These are phyloP conservation scores for Pleoardoris graminearum DNA, from an alignment of 2,329 filamentous ascomycete genomes.

Conservation along the genomic window DNA sequence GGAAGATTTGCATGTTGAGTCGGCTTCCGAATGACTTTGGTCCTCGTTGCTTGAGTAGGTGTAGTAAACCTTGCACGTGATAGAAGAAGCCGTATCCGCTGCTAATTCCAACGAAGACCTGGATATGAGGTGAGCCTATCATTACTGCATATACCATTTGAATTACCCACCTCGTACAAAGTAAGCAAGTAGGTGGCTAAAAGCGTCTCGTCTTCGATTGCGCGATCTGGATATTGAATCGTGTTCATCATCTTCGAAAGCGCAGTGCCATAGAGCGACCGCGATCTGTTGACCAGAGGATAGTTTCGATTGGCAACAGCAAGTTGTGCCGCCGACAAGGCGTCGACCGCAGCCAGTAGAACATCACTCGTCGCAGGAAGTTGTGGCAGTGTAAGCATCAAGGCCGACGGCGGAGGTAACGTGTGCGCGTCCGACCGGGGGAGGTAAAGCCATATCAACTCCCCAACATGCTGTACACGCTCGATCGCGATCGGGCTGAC, in stretches of 20 bases:
- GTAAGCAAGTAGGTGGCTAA: slow-evolving; percentile 42
- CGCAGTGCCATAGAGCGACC: slow-evolving; percentile 41
- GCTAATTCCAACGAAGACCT: slow-evolving; percentile 43
- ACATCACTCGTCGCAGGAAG: slow-evolving; percentile 38
- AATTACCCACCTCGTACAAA: slow-evolving; percentile 34
- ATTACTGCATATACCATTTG: too few relatives aligned
- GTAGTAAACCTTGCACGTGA: slow-evolving; percentile 42
- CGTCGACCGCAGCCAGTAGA: slow-evolving; percentile 38
- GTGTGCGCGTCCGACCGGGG: slow-evolving; percentile 33
- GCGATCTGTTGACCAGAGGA: slow-evolving; percentile 37
- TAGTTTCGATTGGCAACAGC: slow-evolving; percentile 37
- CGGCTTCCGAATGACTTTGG: slow-evolving; percentile 35
- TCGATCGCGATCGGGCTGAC: slow-evolving; percentile 42
- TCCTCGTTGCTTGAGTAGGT: slow-evolving; percentile 36
- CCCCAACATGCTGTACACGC: slow-evolving; percentile 39
- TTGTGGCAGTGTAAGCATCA: slow-evolving; percentile 39
- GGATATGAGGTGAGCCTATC: neutral
- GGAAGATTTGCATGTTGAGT: slow-evolving; percentile 38
- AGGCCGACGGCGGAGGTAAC: slow-evolving; percentile 40
- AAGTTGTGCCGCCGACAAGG: slow-evolving; percentile 40
- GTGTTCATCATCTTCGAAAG: slow-evolving; percentile 36
- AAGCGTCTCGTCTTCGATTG: slow-evolving; percentile 39
- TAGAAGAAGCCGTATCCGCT: slow-evolving; percentile 44
- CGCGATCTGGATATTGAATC: slow-evolving; percentile 32
- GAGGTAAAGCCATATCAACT: slow-evolving; percentile 39